phyloP scores from a whole-genome alignment of 192 early-diverging fungal species.

The Linnemannia schmuckeri region DNA sequence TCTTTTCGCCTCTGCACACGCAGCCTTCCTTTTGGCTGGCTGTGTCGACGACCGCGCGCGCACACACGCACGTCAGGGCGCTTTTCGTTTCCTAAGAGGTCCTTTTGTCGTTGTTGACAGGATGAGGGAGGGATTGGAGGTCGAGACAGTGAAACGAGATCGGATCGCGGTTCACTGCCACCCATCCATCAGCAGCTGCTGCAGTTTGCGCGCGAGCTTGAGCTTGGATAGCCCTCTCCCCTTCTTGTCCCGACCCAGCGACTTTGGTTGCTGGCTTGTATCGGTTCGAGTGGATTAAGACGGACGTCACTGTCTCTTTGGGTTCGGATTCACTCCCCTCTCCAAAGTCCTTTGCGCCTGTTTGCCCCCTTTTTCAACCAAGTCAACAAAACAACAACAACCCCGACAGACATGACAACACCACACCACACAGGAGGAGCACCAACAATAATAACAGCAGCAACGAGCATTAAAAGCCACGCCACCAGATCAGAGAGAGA shows the following conservation, averaged over 20 bases:
- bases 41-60: neutral
- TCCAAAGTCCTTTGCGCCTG: neutral
- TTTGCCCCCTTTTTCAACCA: neutral
- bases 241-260: neutral
- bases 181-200: neutral
- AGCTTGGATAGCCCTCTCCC: neutral
- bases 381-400: neutral
- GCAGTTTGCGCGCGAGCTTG: slow-evolving; percentile 1
- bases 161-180: neutral
- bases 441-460: neutral
- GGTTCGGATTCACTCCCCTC: too few relatives aligned
- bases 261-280: neutral
- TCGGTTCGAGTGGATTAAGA: neutral
- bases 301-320: too few relatives aligned
- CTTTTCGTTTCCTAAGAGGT: neutral
- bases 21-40: neutral
- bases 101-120: neutral
- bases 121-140: neutral
- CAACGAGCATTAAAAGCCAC: neutral
- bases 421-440: neutral
- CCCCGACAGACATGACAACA: neutral
- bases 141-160: neutral
- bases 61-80: neutral
- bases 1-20: neutral
- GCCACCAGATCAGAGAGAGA: neutral